These are phyloP conservation scores for Alternaria rosae DNA, from an alignment of 2,329 filamentous ascomycete species.

Conservation along the genomic window DNA sequence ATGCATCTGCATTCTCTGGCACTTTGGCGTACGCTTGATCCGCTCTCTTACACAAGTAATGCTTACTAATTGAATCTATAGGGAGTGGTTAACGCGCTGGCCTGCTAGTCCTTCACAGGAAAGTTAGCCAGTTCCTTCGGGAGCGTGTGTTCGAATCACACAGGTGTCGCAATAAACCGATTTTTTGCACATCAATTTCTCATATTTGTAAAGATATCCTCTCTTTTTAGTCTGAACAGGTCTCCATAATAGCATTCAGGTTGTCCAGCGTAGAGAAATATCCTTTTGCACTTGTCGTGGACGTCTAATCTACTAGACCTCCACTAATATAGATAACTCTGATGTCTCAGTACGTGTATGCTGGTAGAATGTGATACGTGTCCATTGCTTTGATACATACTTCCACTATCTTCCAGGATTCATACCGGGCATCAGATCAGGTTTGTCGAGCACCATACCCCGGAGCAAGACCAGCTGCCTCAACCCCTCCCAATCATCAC, in stretches of 20 bases:
- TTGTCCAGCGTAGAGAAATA: too few species aligned
- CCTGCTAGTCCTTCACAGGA: conserved; percentile 28
- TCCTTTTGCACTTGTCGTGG: too few species aligned
- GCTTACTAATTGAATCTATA: background rate
- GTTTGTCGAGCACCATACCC: conserved; percentile 88
- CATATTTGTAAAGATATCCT: too few species aligned
- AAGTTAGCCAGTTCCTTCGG: conserved; percentile 39
- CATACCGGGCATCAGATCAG: conserved; percentile 94
- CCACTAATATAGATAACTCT: background rate
- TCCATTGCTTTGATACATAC: background rate
- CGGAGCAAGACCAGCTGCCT: conserved; percentile 82
- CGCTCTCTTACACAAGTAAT: too few species aligned
- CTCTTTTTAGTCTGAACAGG: background rate
- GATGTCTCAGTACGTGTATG: background rate
- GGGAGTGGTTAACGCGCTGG: conserved; percentile 37
- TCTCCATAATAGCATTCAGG: too few species aligned
- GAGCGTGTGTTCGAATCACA: conserved; percentile 41
- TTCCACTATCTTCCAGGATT: conserved; percentile 49
- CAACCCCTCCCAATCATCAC: conserved; percentile 85
- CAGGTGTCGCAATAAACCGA: conserved; percentile 28
- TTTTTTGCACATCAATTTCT: conserved; percentile 11
- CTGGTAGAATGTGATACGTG: background rate
- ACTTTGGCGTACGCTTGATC: conserved; percentile 9
- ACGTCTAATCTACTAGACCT: too few species aligned
- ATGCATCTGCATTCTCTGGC: background rate